phyloP scores from a whole-genome alignment of 1,284 basidiomycete species.

The Ceratobasidium sp. region DNA sequence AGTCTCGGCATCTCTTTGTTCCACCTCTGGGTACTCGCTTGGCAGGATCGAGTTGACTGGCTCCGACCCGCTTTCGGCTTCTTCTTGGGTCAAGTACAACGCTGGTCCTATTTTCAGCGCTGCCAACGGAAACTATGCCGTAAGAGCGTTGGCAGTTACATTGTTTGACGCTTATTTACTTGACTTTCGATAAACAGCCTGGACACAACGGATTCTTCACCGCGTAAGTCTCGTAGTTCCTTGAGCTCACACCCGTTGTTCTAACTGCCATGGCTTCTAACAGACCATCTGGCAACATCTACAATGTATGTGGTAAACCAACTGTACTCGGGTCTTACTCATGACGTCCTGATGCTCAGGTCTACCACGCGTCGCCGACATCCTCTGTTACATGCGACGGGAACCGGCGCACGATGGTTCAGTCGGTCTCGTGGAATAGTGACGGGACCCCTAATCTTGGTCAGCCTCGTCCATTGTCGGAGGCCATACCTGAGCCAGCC shows the following conservation, averaged over 20 bases:
- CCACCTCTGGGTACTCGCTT: constrained; percentile 33
- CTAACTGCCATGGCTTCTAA: background rate
- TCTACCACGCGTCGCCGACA: constrained; percentile 42
- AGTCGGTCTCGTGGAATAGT: constrained; percentile 21
- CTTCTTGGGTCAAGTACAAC: background rate
- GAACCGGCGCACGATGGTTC: constrained; percentile 37
- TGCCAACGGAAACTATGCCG: background rate
- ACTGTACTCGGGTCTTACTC: background rate
- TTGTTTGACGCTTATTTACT: background rate
- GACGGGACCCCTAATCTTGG: constrained; percentile 42
- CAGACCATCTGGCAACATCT: constrained; percentile 54
- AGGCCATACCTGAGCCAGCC: constrained; percentile 33
- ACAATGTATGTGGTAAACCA: constrained; percentile 53
- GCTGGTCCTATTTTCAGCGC: constrained; percentile 9
- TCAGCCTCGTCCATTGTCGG: constrained; percentile 33
- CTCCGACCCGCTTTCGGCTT: background rate
- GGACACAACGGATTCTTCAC: constrained; percentile 52
- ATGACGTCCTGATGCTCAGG: background rate
- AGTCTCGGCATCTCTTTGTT: constrained; percentile 34
- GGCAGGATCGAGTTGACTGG: background rate
- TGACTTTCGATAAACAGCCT: background rate
- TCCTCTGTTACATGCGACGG: constrained; percentile 42
- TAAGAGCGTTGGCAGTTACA: background rate
- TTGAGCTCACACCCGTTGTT: background rate
- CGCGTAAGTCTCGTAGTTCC: constrained; percentile 11